Base-by-base conservation (phyloP, 345 rosid genomes). In the Erysimum cheiranthoides region DNA sequence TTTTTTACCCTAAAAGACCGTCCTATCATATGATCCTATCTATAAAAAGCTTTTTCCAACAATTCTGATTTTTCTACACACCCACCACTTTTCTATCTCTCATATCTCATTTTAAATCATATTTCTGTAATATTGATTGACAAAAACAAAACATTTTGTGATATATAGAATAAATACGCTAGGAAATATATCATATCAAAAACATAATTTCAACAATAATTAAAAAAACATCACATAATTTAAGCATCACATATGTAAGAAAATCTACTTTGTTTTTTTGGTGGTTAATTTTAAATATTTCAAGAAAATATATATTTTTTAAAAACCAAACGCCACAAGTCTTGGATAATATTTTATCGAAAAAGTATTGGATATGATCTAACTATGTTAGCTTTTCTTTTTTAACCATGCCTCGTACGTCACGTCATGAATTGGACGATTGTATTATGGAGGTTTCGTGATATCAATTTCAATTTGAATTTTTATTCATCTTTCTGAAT, bases 401-500 rank as follows among this genome's bases (percentile, higher is more conserved):
- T 17, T 4, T 46, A 50, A 32, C 10, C 49, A 42, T 68, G 63
- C 27, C 5, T 52, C 70, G 21, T 3, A 76, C 16, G 64, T 76
- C 70, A 76, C 62, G 56, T 76, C 64, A 52, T 14, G 31, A 32
- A 40, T 40, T 76, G 49, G 68, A 21, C 38, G 27, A 18, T 18
- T 32, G 47, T 35, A 38, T 5, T 30, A 6, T 67, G n/a, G 36
- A 68, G 45, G 5, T 39, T 67, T 67, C 74, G 47, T 61, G 65
- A 68, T 21, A 51, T 32, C 69, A 31, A 75, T 13, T 69, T 69
- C 58, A 42, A 42, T 68, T 76, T 76, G 74, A 68, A 14, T 75
- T 61, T 38, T 62, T 60, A 5, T 50, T 3, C 18, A 2, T 25
- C 40, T 40, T 42, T 18, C 32, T 35, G 4, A 11, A 49, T 25